Percentiles rank a stretch among this genome's conserved stretches.
Evolutionary conservation across 495 filamentous ascomycete genomes (phyloP).

Genomic region (Neurospora tetrasperma): DNA sequence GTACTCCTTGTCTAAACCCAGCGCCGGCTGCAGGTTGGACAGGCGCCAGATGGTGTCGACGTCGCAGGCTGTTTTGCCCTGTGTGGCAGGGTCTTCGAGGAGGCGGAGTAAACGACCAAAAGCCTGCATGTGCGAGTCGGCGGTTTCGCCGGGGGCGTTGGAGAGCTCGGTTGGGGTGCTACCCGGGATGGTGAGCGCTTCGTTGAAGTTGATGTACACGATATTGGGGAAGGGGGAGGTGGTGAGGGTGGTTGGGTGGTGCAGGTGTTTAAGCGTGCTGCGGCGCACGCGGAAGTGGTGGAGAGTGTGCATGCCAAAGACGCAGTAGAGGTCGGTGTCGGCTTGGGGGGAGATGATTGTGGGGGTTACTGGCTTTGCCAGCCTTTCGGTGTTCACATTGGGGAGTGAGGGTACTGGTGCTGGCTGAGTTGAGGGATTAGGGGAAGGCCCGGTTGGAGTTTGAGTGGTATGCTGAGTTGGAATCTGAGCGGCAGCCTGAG

Average conservation of each 20-base stretch:
- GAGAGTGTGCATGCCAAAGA: neutral
- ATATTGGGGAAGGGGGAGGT: neutral
- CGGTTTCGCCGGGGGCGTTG: neutral
- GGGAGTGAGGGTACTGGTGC: neutral
- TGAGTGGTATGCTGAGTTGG: neutral
- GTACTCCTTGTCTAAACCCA: neutral
- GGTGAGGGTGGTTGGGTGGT: neutral
- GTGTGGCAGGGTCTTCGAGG: neutral
- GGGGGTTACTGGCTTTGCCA: neutral
- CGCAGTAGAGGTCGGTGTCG: neutral
- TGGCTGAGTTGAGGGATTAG: too few relatives aligned
- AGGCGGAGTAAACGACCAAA: neutral
- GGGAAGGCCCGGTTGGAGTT: neutral
- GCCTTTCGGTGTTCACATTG: neutral
- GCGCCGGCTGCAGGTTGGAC: neutral
- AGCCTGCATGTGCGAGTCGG: neutral
- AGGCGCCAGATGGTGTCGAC: constrained; percentile 5
- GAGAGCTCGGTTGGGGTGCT: neutral
- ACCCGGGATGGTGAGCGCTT: neutral
- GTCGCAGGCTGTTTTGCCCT: neutral
- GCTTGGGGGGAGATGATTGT: neutral
- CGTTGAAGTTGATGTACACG: neutral
- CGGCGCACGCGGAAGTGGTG: neutral
- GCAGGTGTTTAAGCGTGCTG: neutral
- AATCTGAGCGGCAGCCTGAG: neutral